A percentile compares a stretch with the other conserved stretches of the same genome.
These are phyloP conservation scores for Scheffersomyces stipitis DNA, from an alignment of 805 yeast species.

Conservation along the genomic window DNA sequence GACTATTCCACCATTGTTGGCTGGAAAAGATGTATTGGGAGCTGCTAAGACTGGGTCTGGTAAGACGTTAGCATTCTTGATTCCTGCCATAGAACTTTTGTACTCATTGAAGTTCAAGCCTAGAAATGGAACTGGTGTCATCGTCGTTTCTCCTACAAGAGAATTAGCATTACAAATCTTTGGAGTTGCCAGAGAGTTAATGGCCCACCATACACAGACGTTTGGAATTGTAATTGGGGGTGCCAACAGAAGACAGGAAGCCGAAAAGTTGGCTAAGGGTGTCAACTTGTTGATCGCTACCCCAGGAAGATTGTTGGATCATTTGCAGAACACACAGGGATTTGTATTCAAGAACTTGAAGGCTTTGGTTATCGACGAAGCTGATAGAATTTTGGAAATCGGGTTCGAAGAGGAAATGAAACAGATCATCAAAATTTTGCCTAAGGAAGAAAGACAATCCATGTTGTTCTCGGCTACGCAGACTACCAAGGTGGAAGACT, in stretches of 20 bases:
- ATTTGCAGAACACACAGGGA: slow-evolving; percentile 91
- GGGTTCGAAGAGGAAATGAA: slow-evolving; percentile 99
- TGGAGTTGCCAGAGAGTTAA: slow-evolving; percentile 94
- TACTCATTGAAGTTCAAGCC: slow-evolving; percentile 93
- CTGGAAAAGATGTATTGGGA: slow-evolving; percentile 96
- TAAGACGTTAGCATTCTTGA: slow-evolving; percentile 90
- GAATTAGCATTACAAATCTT: slow-evolving; percentile 96
- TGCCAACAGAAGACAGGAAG: slow-evolving; percentile 96
- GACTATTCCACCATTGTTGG: slow-evolving; percentile 93
- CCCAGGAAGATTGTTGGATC: slow-evolving; percentile 96
- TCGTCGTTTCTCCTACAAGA: slow-evolving; percentile 95
- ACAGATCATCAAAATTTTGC: slow-evolving; percentile 91
- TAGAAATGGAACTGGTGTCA: slow-evolving; percentile 96
- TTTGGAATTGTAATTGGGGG: slow-evolving; percentile 98
- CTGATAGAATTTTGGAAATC: slow-evolving; percentile 94
- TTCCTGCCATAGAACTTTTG: slow-evolving; percentile 93
- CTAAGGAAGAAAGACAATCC: slow-evolving; percentile 89
- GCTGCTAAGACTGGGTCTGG: slow-evolving; percentile 99
- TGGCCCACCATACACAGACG: slow-evolving; percentile 90
- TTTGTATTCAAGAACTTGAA: slow-evolving; percentile 92
- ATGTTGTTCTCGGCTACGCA: slow-evolving; percentile 99
- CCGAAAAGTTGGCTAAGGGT: slow-evolving; percentile 90
- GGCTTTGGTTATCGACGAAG: slow-evolving; percentile 94
- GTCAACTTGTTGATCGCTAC: slow-evolving; percentile 94
- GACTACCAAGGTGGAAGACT: slow-evolving; percentile 96